These are phyloP conservation scores for Wickerhamomyces canadensis DNA, from an alignment of 805 yeast genomes.

Conservation along the genomic window DNA sequence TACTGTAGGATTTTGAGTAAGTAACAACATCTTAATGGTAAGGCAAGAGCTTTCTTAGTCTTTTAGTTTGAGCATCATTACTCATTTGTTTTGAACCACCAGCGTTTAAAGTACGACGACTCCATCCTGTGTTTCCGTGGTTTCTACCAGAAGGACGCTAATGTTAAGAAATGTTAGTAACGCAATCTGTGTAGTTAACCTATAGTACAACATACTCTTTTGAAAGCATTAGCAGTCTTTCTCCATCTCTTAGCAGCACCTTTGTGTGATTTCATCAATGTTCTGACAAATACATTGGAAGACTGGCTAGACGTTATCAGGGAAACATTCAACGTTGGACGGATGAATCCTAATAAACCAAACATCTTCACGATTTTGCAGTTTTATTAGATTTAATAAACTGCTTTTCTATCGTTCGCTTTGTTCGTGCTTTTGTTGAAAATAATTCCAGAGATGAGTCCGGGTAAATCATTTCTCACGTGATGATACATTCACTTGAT, in stretches of 20 bases:
- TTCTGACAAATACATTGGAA: constrained; percentile 25
- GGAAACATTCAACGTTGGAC: constrained; percentile 1
- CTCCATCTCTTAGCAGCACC: constrained; percentile 87
- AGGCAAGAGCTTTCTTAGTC: constrained; percentile 46
- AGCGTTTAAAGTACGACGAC: constrained; percentile 50
- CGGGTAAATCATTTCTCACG: too few relatives aligned
- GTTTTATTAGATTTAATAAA: too few relatives aligned
- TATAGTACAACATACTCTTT: constrained; percentile 41
- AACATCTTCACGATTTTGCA: too few relatives aligned
- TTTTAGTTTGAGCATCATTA: constrained; percentile 50
- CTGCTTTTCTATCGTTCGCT: too few relatives aligned
- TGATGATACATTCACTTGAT: too few relatives aligned
- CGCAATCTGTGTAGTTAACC: too few relatives aligned
- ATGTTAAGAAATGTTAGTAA: too few relatives aligned
- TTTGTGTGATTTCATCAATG: constrained; percentile 68
- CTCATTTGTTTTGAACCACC: constrained; percentile 57
- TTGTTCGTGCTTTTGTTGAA: background rate
- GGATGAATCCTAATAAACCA: background rate
- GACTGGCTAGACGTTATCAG: background rate
- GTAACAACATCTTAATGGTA: constrained; percentile 12
- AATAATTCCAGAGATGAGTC: background rate
- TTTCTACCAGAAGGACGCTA: constrained; percentile 77
- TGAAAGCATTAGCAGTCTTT: constrained; percentile 61
- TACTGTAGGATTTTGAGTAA: too few relatives aligned
- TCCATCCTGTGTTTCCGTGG: constrained; percentile 91